Evolutionary conservation across 345 rosid species (phyloP).

Genomic region (Litchi chinensis): DNA sequence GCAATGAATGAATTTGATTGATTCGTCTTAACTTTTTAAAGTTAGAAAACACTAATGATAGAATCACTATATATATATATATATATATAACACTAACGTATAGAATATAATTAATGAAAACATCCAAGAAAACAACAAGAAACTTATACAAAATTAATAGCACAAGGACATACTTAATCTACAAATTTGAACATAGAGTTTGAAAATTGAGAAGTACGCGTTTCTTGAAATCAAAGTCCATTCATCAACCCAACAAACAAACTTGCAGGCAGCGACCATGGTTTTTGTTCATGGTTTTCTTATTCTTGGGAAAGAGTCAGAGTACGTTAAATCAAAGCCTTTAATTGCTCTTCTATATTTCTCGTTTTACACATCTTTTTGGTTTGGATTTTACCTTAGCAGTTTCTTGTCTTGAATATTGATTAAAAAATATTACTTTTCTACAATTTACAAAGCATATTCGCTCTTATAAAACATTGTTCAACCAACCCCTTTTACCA

Average conservation of each 20-base stretch:
- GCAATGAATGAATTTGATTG: no score
- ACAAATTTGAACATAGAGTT: neutral
- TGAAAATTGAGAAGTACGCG: slow-evolving; percentile 3
- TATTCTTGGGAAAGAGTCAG: slow-evolving; percentile 6
- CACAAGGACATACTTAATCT: neutral
- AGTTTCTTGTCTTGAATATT: no score
- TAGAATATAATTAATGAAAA: neutral
- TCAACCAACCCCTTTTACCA: neutral
- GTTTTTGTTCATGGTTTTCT: neutral
- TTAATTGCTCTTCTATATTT: neutral
- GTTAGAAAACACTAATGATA: no score
- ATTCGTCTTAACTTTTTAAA: no score
- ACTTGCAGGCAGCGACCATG: neutral
- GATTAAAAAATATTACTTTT: neutral
- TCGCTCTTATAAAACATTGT: neutral
- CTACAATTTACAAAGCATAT: neutral
- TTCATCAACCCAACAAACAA: no score
- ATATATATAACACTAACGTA: neutral
- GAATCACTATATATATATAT: no score
- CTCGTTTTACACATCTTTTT: neutral
- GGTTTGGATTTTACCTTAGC: neutral
- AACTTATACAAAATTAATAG: slow-evolving; percentile 10
- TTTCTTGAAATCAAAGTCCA: slow-evolving; percentile 16
- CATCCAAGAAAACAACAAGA: slow-evolving; percentile 23
- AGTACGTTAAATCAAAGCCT: slow-evolving; percentile 17